Evolutionary conservation across 2,329 filamentous ascomycete genomes (phyloP), one percentile per base, ranked within the genome.

Genomic region (Ophiosphaerella korrae): DNA sequence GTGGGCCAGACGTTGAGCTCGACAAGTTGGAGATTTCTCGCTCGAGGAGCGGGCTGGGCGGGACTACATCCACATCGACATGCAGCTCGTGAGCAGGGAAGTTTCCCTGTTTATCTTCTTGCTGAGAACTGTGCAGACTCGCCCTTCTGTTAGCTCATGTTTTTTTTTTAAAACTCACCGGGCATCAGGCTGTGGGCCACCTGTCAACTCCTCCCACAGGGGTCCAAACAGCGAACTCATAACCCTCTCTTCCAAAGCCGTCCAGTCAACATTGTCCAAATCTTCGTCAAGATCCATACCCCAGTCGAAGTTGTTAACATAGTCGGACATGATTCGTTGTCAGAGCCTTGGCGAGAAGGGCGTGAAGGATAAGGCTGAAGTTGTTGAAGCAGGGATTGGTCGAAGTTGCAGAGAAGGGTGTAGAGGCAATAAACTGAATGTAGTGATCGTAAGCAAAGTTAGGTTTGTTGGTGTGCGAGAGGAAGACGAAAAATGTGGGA

Each of bases 141-240:
- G 57, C 60, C 60, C 55, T 54, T 57, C 43, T 52, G 53, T 63
- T 60, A 60, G 58, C 58, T 43, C 42, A 48, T 57, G 42, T 54
- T 48, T 60, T 63, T 60, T 62, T 63, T 61, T 45, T 53, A 35
- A 21, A 21, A 60, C 60, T 61, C 35, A 63, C 60, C 48, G 21
- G 18, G 50, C 45, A 32, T 32, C 52, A 52, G 50, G 50, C 53
- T 52, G 39, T 32, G 21, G 18, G 36, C 48, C 53, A 35, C 34
- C 42, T 29, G 47, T 49, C 42, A 37, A 31, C 46, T 48, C 33
- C 40, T 39, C 39, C 23, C 42, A 53, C 21, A 45, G 1, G 9
- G n/a, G 21, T 13, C 42, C 49, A 52, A 38, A 56, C 16, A 50
- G 48, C 21, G 44, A 55, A 18, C 54, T 49, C 42, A 48, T 50